Conservation (phyloP, 208 protist genomes). For the Leishmania tarentolae region DNA sequence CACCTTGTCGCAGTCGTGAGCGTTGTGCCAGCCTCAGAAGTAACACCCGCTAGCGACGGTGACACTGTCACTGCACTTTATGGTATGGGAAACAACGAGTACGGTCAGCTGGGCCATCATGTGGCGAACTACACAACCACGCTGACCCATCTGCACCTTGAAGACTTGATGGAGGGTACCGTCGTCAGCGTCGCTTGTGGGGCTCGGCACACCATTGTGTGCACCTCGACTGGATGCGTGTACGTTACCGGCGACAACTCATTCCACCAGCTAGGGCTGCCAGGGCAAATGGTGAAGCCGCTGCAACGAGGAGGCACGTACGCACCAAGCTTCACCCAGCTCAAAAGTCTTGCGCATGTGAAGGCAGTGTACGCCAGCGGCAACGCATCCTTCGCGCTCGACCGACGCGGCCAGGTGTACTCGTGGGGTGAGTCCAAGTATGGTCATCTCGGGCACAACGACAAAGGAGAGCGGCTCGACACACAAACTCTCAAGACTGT, state of each 20-base stretch:
- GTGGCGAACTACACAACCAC: slow-evolving; percentile 67
- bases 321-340: slow-evolving; percentile 47
- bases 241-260: slow-evolving; percentile 79
- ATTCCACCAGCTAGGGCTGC: slow-evolving; percentile 67
- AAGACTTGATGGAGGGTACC: slow-evolving; percentile 46
- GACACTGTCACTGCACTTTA: slow-evolving; percentile 26
- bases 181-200: slow-evolving; percentile 70
- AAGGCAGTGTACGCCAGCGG: slow-evolving; percentile 54
- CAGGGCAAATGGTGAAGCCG: slow-evolving; percentile 32
- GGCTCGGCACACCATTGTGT: slow-evolving; percentile 60
- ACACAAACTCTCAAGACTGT: slow-evolving; percentile 60
- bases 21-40: slow-evolving; percentile 10
- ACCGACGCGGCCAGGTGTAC: slow-evolving; percentile 60
- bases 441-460: slow-evolving; percentile 75
- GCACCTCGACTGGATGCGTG: slow-evolving; percentile 60
- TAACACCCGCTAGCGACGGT: background rate
- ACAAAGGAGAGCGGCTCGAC: slow-evolving; percentile 64
- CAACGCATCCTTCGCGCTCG: slow-evolving; percentile 72
- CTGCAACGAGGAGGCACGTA: slow-evolving; percentile 15
- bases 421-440: slow-evolving; percentile 78
- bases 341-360: slow-evolving; percentile 57
- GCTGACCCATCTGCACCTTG: slow-evolving; percentile 54
- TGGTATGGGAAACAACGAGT: slow-evolving; percentile 83
- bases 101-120: slow-evolving; percentile 65
- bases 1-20: slow-evolving; percentile 53